Evolutionary conservation across 192 early-diverging fungal genomes (phyloP), one percentile per base, ranked within the genome.

Genomic region (Podila minutissima): DNA sequence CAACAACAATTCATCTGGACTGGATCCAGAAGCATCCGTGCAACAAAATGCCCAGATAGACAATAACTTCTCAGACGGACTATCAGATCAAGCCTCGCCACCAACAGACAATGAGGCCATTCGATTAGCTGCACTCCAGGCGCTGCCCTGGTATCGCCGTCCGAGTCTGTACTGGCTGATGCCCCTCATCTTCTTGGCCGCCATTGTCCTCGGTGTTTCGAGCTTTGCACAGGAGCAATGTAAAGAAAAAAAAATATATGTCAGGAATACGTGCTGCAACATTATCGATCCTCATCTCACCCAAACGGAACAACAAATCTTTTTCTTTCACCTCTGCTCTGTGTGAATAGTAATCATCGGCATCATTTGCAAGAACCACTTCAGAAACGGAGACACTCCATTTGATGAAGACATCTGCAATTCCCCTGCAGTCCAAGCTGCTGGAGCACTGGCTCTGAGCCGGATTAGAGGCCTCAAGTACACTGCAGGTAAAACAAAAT

Each of bases 101-200:
- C 68, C 71, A 29, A 31, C 24, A 13, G 19, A 35, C n/a, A 69
- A 72, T 24, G 77, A 73, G 57, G 49, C 57, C 5, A 59, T 5
- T 9, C 66, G 77, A 17, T 33, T 81, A 17, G 71, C 71, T 11
- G 37, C 41, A 0, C 13, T 73, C 5, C 53, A 72, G 28, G 38
- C 55, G 2, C n/a, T 73, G 32, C 77, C 77, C 1, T 81, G 76
- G 77, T 69, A 81, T 66, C 33, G 38, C 46, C 59, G 76, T 26
- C 76, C 76, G 13, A 67, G 59, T 22, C 22, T 79, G 2, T 22
- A 33, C 5, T 81, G 70, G 77, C 6, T 73, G 4, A 22, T 72
- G 26, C 77, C 77, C n/a, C 61, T 81, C 32, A 26, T 73, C 46
- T 66, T 72, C 22, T 10, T 81, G 53, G 4, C 69, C n/a, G 71